Evolutionary conservation across 2,329 filamentous ascomycete genomes (phyloP).

Genomic region (Ascocoryne sarcoides): DNA sequence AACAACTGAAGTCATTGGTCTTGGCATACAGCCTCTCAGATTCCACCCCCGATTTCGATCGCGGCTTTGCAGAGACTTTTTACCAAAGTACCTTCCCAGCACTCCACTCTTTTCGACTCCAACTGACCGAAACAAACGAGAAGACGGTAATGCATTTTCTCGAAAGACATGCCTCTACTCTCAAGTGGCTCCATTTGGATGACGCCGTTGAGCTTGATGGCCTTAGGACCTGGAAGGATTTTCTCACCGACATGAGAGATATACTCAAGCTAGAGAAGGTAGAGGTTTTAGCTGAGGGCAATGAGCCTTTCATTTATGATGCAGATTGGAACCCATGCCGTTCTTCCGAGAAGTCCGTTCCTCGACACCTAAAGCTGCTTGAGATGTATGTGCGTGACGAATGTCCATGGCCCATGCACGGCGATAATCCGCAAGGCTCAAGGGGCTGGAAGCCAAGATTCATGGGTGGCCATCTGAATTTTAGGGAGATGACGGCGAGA

Average conservation of each 20-base stretch:
- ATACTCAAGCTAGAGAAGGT: neutral
- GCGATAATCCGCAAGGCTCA: neutral
- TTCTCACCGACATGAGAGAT: conserved; percentile 1
- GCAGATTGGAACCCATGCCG: neutral
- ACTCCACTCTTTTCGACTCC: neutral
- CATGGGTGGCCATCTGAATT: neutral
- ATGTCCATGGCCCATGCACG: conserved; percentile 2
- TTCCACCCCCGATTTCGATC: too few relatives aligned
- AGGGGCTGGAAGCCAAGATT: conserved; percentile 1
- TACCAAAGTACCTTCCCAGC: too few relatives aligned
- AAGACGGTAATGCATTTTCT: neutral
- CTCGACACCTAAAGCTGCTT: neutral
- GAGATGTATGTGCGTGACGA: conserved; percentile 1
- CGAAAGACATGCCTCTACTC: neutral
- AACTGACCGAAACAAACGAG: neutral
- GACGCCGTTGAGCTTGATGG: neutral
- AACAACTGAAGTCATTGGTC: neutral
- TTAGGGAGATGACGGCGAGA: neutral
- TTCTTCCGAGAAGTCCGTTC: neutral
- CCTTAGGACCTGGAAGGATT: neutral
- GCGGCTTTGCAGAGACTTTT: too few relatives aligned
- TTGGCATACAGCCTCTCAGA: too few relatives aligned
- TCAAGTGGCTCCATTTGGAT: neutral
- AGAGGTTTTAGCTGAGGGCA: neutral
- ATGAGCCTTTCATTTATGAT: neutral